Percentiles rank a stretch among this genome's conserved stretches.
phyloP scores from a whole-genome alignment of 2,329 filamentous ascomycete genomes.

The Calonectria hawksworthii region DNA sequence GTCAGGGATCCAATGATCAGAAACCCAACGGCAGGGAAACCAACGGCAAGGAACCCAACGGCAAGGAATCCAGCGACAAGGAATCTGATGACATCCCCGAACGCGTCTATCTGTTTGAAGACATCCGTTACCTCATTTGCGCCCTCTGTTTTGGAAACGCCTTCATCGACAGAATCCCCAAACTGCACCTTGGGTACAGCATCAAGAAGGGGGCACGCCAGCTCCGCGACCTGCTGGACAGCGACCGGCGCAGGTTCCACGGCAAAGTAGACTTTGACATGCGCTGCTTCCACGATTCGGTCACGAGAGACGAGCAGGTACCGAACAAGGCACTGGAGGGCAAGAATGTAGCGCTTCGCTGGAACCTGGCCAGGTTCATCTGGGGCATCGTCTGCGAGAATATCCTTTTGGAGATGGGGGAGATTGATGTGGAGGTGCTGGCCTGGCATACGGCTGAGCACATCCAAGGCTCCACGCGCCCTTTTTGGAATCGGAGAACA shows the following conservation, averaged over 20 bases:
- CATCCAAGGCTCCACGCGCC: not conserved
- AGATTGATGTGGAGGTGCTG: not conserved
- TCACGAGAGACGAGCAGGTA: not conserved
- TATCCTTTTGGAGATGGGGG: not conserved
- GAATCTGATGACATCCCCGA: not conserved
- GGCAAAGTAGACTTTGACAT: not conserved
- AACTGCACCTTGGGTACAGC: not conserved
- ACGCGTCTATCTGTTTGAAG: not conserved
- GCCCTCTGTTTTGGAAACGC: not conserved
- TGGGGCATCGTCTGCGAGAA: slow-evolving; percentile 1
- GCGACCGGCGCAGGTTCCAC: not conserved
- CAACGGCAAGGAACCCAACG: not conserved
- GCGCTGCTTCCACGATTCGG: not conserved
- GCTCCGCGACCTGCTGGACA: not conserved
- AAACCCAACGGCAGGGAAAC: not conserved
- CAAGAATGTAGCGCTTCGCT: slow-evolving; percentile 4
- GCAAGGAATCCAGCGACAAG: not conserved
- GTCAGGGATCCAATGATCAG: not conserved
- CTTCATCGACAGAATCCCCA: slow-evolving; percentile 10
- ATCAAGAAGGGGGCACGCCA: not conserved
- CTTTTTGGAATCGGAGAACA: not conserved
- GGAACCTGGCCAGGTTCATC: slow-evolving; percentile 7
- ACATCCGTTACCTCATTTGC: not conserved
- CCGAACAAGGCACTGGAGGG: not conserved
- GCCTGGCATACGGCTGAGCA: not conserved